Base-by-base conservation (phyloP, 1,284 basidiomycete species). In the Melampsora larici-populina region DNA sequence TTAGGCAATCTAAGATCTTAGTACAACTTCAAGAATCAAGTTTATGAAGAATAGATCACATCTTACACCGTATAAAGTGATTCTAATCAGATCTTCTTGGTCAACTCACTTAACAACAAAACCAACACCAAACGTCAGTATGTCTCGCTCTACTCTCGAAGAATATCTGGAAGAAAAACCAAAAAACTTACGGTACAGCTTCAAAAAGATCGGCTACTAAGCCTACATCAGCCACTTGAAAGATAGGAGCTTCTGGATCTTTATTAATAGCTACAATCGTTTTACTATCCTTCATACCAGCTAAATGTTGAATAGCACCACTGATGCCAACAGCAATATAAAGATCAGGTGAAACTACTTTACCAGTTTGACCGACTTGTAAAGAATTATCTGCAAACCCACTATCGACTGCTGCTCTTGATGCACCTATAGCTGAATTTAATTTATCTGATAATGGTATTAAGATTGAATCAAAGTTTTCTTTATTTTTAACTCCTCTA, bases 261-360 rank as follows among this genome's bases (percentile, higher is more conserved):
- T 99, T 99, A 87, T 99, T 99, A 81, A 99, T 90, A 8, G 97
- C 96, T 36, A 97, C 95, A 81, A 99, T 99, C 81, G 97, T 87
- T 86, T 99, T 99, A 24, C 92, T 94, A 84, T 99, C 97, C 85
- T 99, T 99, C 97, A 99, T 99, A 43, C 97, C 97, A 36, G 97
- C 97, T 79, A 99, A 87, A 87, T 99, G 97, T 86, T 99, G 97
- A 82, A 99, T 99, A 29, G 94, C 97, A 63, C 97, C 97, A 40
- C 93, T 97, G 82, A 99, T 99, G 79, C 97, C 97, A 68, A 99
- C 85, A 18, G 97, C 97, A 83, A 99, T 88, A 85, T 99, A 99
- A 78, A 99, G 86, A 84, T 97, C 92, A 0, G 95, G 96, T 6
- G 93, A 83, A 29, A 86, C 82, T 79, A 88, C 87, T 86, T 99